Percentiles rank a stretch among this genome's conserved stretches.
These are phyloP conservation scores for Globisporangium mamillatum DNA, from an alignment of 352 stramenopile genomes.

Conservation along the genomic window DNA sequence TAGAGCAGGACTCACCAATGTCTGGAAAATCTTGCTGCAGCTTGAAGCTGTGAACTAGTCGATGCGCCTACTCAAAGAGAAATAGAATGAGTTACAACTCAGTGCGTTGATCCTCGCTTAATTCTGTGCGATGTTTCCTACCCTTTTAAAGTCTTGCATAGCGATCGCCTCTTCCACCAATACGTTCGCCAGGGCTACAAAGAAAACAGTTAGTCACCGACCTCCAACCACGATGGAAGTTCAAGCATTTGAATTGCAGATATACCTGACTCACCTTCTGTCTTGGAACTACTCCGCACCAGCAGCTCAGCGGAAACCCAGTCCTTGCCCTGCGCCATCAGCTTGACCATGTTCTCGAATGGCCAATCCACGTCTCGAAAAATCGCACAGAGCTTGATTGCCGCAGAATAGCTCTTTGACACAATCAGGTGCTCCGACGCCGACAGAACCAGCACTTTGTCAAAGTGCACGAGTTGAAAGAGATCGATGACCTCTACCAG, in stretches of 20 bases:
- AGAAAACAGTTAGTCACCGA: background rate
- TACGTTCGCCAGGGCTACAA: constrained; percentile 31
- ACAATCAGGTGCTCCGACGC: constrained; percentile 27
- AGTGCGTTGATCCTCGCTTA: background rate
- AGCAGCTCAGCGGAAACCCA: constrained; percentile 59
- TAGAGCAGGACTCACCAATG: constrained; percentile 29
- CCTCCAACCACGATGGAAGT: background rate
- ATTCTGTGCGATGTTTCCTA: constrained; percentile 11
- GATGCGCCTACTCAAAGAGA: constrained; percentile 37
- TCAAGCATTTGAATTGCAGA: background rate
- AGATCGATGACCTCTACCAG: constrained; percentile 58
- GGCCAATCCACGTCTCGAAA: constrained; percentile 35
- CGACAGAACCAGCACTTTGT: constrained; percentile 18
- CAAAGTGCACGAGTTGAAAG: constrained; percentile 42
- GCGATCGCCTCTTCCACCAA: constrained; percentile 54
- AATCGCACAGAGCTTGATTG: constrained; percentile 46
- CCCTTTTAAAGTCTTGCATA: constrained; percentile 57
- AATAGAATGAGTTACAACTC: background rate
- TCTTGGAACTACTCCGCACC: constrained; percentile 21
- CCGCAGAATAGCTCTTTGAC: constrained; percentile 42
- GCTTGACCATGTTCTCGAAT: constrained; percentile 28
- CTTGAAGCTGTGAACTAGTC: constrained; percentile 46
- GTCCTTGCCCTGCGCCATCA: constrained; percentile 51
- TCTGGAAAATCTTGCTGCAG: constrained; percentile 54
- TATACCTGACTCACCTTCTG: background rate